These are phyloP conservation scores for Piper betle DNA, from an alignment of 164 flowering plant species.

Conservation along the genomic window DNA sequence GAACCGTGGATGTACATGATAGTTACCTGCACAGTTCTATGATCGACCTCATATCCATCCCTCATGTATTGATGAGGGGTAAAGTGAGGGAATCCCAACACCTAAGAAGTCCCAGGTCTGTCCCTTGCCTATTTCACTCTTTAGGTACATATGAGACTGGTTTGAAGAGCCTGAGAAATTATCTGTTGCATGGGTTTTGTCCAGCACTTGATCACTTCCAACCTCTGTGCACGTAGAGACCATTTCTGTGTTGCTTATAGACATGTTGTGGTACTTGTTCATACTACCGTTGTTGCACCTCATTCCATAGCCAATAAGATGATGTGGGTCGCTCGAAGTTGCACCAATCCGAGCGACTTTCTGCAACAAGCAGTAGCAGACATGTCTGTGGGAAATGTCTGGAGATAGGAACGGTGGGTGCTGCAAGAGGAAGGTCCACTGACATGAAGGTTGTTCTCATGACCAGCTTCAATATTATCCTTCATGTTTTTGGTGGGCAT, in stretches of 20 bases:
- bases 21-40: not conserved
- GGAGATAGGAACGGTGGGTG: constrained; percentile 27
- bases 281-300: constrained; percentile 20
- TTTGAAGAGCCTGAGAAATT: constrained; percentile 20
- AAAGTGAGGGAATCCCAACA: constrained; percentile 53
- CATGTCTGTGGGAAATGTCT: constrained; percentile 31
- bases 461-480: not conserved
- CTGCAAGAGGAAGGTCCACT: constrained; percentile 64
- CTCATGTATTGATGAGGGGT: constrained; percentile 48
- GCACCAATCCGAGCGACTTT: constrained; percentile 82
- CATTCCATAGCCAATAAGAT: constrained; percentile 30
- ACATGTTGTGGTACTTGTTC: constrained; percentile 21
- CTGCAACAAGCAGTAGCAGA: constrained; percentile 87
- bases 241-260: constrained; percentile 19
- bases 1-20: not conserved
- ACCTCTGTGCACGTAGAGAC: constrained; percentile 3
- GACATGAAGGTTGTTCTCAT: constrained; percentile 12
- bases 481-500: constrained; percentile 19
- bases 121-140: constrained; percentile 29
- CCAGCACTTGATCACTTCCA: constrained; percentile 11
- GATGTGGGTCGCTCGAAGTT: constrained; percentile 34
- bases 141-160: constrained; percentile 25
- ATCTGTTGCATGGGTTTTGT: constrained; percentile 13
- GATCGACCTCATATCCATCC: constrained; percentile 48
- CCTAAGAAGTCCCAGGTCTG: constrained; percentile 90